Evolutionary conservation across 768 basidiomycete species (phyloP).

Genomic region (Mycena galericulata): DNA sequence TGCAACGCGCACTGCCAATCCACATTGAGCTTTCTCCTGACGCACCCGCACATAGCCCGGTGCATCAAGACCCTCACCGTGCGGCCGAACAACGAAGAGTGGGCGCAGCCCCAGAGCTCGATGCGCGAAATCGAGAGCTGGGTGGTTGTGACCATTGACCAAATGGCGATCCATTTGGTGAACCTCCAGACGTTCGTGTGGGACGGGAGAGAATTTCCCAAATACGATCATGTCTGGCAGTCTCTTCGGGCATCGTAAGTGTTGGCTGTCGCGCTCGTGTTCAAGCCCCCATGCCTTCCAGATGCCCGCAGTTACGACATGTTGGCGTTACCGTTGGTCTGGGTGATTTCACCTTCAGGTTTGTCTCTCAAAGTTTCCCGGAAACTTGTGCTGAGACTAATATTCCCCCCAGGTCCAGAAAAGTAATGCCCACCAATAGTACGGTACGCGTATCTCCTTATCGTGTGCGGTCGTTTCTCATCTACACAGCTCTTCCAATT

Average conservation of each 20-base stretch:
- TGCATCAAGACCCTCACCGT: constrained; percentile 30
- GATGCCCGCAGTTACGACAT: constrained; percentile 30
- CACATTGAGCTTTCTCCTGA: constrained; percentile 29
- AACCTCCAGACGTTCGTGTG: constrained; percentile 29
- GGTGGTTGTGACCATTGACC: constrained; percentile 33
- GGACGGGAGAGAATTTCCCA: too few species aligned
- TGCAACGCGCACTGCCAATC: constrained; percentile 30
- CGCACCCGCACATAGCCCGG: constrained; percentile 23
- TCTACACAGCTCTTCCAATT: constrained; percentile 29
- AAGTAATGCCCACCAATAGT: constrained; percentile 34
- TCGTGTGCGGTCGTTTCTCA: neutral
- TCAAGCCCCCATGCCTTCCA: neutral
- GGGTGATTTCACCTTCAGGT: constrained; percentile 35
- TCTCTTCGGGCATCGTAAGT: constrained; percentile 29
- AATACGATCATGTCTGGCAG: constrained; percentile 29
- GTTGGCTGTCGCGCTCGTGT: neutral
- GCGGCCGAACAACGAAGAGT: constrained; percentile 35
- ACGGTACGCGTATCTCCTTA: constrained; percentile 1
- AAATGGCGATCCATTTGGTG: constrained; percentile 29
- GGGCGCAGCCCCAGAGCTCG: constrained; percentile 25
- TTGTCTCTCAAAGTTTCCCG: neutral
- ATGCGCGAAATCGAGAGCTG: constrained; percentile 34
- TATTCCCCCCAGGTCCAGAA: constrained; percentile 14
- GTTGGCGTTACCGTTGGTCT: constrained; percentile 31
- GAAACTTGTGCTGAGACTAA: neutral